These are phyloP conservation scores for Vigna nakashimae DNA, from an alignment of 306 rosid genomes.

Conservation along the genomic window DNA sequence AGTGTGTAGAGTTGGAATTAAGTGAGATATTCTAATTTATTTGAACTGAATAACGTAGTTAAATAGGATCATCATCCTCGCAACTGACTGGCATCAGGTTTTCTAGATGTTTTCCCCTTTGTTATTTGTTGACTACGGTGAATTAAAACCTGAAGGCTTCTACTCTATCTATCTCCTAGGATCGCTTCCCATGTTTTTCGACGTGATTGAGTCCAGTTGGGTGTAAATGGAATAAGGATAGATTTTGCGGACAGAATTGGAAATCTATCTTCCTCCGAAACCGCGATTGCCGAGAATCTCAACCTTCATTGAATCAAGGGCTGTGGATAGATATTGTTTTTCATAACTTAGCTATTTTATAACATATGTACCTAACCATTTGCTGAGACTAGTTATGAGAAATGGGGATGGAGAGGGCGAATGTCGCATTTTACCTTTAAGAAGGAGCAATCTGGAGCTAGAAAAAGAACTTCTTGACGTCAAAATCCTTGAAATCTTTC, in stretches of 20 bases:
- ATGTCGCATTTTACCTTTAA: not conserved
- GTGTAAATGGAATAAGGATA: not conserved
- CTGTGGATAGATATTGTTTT: not conserved
- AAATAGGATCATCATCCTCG: conserved; percentile 26
- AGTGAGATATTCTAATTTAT: conserved; percentile 40
- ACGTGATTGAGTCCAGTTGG: not conserved
- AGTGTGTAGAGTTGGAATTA: conserved; percentile 36
- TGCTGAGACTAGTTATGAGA: not conserved
- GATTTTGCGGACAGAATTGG: not conserved
- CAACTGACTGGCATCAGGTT: conserved; percentile 32
- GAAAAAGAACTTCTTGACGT: too few relatives aligned
- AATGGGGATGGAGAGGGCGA: not conserved
- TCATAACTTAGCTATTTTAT: not conserved
- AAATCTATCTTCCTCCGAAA: not conserved
- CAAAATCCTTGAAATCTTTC: too few relatives aligned
- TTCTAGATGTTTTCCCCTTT: conserved; percentile 23
- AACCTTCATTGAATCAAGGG: not conserved
- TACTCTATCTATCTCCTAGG: not conserved
- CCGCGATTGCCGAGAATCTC: not conserved
- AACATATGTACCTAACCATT: not conserved
- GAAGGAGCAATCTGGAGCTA: not conserved
- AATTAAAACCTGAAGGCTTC: not conserved
- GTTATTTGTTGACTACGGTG: conserved; percentile 1
- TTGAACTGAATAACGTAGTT: conserved; percentile 53
- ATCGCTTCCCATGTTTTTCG: not conserved